Evolutionary conservation across 345 rosid genomes (phyloP), one percentile per base, ranked within the genome.

Genomic region (Barbarea vulgaris): DNA sequence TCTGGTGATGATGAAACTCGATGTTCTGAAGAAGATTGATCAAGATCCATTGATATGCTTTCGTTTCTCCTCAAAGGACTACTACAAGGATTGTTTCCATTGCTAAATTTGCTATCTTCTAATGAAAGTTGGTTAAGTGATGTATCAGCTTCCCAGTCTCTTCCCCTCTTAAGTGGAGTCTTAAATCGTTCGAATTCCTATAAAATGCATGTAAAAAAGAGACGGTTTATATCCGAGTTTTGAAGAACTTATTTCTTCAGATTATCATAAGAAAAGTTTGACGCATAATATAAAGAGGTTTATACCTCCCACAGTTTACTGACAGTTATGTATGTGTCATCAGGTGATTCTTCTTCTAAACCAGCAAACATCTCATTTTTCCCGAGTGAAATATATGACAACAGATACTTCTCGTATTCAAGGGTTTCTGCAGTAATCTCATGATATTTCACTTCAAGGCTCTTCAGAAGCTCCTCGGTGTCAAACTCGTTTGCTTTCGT

Each of bases 291-390:
- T 36, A 15, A 24, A 12, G 12, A 14, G 51, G 17, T 33, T 18
- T 48, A 61, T 76, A 89, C 97, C 88, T 83, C 80, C 96, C 94
- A 85, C 30, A 93, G 53, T 48, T 84, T 82, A 58, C 81, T 83
- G 54, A 81, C 76, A 44, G 78, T 77, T 70, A 73, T 78, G 67
- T 86, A 88, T 25, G 79, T 86, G 11, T 36, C 65, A 61, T 80
- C 77, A 64, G 81, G 73, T 14, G 58, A 73, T 7, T 83, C 83
- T 64, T 80, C 74, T 39, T 79, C 88, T 36, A 78, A 60, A 69
- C 89, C 88, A 76, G 87, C 88, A 76, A 88, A 88, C 67, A 85
- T 77, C 67, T 85, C 86, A 63, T 87, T 84, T 63, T 85, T 86
- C 24, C 92, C 90, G 58, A 80, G 84, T 9, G 81, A 77, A 37